Conservation (phyloP, 2,329 filamentous ascomycete genomes). For the Rhinocladiella similis region DNA sequence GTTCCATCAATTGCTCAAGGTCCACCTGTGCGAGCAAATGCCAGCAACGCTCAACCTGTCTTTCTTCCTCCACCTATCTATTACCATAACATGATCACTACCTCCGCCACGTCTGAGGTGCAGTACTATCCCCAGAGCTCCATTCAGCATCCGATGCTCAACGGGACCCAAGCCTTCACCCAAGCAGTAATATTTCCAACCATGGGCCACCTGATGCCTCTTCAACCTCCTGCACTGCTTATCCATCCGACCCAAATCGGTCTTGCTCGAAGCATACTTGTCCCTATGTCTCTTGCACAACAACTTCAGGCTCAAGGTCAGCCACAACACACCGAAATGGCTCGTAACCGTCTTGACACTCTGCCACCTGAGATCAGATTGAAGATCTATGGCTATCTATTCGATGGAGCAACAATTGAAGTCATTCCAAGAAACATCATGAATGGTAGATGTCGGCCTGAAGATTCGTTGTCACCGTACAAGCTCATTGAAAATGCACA, state of each 20-base stretch:
- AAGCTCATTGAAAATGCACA: slow-evolving; percentile 2
- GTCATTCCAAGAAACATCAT: neutral
- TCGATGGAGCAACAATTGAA: neutral
- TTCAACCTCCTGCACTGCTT: neutral
- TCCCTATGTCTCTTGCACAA: neutral
- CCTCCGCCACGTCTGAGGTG: neutral
- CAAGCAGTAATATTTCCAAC: neutral
- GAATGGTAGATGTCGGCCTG: neutral
- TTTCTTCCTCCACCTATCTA: neutral
- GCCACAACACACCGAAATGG: neutral
- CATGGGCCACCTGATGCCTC: neutral
- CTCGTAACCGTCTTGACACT: neutral
- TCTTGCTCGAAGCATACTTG: neutral
- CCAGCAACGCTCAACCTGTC: neutral
- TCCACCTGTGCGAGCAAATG: neutral
- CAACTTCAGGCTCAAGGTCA: neutral
- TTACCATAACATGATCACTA: neutral
- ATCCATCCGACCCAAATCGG: neutral
- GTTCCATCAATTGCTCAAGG: neutral
- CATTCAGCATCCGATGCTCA: neutral
- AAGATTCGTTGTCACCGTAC: neutral
- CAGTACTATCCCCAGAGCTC: neutral
- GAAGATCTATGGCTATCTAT: slow-evolving; percentile 1
- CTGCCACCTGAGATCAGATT: slow-evolving; percentile 7
- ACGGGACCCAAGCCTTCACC: neutral